Conservation (phyloP, 495 filamentous ascomycete genomes). For the Amorphotheca resinae region DNA sequence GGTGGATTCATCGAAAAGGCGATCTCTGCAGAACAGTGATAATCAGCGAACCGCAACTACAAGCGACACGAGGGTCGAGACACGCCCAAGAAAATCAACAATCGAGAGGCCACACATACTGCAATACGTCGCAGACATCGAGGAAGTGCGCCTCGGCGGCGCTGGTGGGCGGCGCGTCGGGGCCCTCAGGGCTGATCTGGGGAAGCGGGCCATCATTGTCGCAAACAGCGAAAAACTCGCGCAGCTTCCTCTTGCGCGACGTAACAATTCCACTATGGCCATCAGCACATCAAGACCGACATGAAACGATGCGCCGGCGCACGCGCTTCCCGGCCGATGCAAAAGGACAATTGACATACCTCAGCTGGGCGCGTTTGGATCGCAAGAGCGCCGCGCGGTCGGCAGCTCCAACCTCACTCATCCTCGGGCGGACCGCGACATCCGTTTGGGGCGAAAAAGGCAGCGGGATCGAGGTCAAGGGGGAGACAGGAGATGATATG, state of each 20-base stretch:
- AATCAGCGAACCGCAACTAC: slow-evolving; percentile 11
- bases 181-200: slow-evolving; percentile 28
- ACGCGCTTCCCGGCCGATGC: slow-evolving; percentile 28
- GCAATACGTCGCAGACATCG: slow-evolving; percentile 58
- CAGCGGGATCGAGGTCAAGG: slow-evolving; percentile 26
- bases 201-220: slow-evolving; percentile 24
- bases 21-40: slow-evolving; percentile 41
- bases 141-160: slow-evolving; percentile 53
- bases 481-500: slow-evolving; percentile 22
- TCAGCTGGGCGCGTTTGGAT: slow-evolving; percentile 38
- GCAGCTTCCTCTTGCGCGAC: slow-evolving; percentile 73
- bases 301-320: slow-evolving; percentile 34
- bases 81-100: neutral
- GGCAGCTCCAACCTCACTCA: slow-evolving; percentile 47
- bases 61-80: slow-evolving; percentile 15
- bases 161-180: slow-evolving; percentile 32
- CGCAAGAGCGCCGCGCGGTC: slow-evolving; percentile 42
- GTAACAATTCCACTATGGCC: slow-evolving; percentile 18
- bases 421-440: slow-evolving; percentile 44
- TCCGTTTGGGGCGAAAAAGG: slow-evolving; percentile 45
- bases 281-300: slow-evolving; percentile 25
- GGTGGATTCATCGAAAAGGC: slow-evolving; percentile 55
- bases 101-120: slow-evolving; percentile 41
- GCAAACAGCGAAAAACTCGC: slow-evolving; percentile 58
- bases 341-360: slow-evolving; percentile 25